These are phyloP conservation scores for Fraxinus americana DNA, from an alignment of 257 asterid species.

Conservation along the genomic window DNA sequence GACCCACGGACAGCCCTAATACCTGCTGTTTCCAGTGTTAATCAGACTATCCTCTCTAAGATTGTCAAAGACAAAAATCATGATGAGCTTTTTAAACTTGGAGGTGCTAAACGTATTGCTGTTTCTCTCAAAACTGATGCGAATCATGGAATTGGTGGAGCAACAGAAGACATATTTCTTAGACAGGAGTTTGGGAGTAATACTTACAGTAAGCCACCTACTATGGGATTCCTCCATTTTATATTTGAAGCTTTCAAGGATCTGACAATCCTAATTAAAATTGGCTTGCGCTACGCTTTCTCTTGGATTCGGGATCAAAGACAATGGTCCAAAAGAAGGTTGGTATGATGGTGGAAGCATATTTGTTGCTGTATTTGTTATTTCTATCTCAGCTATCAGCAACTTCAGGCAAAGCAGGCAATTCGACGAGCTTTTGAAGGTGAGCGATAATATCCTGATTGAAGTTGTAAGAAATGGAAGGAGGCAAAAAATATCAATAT, in stretches of 20 bases:
- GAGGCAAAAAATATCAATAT: conserved; percentile 26
- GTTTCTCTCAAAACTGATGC: conserved; percentile 23
- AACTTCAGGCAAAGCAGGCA: conserved; percentile 28
- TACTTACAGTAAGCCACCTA: conserved; percentile 32
- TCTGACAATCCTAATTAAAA: conserved; percentile 20
- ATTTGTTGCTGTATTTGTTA: conserved; percentile 30
- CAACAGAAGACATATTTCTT: conserved; percentile 21
- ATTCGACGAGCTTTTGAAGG: conserved; percentile 16
- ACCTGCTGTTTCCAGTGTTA: conserved; percentile 13
- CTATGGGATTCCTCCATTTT: conserved; percentile 20
- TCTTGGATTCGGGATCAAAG: conserved; percentile 33
- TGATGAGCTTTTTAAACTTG: conserved; percentile 20
- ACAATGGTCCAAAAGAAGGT: conserved; percentile 27
- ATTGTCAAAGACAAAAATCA: conserved; percentile 39
- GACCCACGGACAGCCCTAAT: no score
- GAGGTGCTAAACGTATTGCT: conserved; percentile 41
- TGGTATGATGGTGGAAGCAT: conserved; percentile 41
- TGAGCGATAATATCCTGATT: conserved; percentile 14
- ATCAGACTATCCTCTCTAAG: conserved; percentile 31
- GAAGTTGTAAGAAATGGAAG: conserved; percentile 28
- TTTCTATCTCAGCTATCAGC: conserved; percentile 27
- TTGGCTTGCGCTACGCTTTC: conserved; percentile 33
- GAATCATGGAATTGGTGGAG: conserved; percentile 32
- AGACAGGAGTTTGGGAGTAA: conserved; percentile 45
- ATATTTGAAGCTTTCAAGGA: conserved; percentile 28